Evolutionary conservation across 148 eudicot species (phyloP).

Genomic region (Fagopyrum homotropicum): DNA sequence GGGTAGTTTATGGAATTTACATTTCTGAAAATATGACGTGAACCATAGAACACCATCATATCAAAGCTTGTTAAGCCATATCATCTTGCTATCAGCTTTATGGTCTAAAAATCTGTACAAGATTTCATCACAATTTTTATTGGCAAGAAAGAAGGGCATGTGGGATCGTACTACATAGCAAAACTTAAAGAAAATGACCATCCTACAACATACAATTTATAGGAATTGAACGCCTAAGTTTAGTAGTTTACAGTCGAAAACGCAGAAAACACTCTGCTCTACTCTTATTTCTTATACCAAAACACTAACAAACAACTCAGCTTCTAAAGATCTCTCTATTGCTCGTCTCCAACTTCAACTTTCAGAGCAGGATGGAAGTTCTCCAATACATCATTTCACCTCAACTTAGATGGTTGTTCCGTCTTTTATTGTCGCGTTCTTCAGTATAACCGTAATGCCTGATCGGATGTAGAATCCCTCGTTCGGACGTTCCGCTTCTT

Average conservation of each 20-base stretch:
- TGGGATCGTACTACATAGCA: not conserved
- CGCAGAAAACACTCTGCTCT: conserved; percentile 1
- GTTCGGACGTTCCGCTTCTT: conserved; percentile 74
- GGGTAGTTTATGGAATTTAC: too few relatives aligned
- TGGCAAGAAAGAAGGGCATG: not conserved
- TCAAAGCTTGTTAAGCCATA: too few relatives aligned
- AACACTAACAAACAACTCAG: conserved; percentile 5
- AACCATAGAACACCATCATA: too few relatives aligned
- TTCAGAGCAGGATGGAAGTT: not conserved
- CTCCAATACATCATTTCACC: not conserved
- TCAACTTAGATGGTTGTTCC: conserved; percentile 49
- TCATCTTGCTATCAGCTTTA: too few relatives aligned
- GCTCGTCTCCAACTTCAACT: not conserved
- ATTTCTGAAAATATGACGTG: too few relatives aligned
- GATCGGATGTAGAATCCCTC: conserved; percentile 91
- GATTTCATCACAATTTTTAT: not conserved
- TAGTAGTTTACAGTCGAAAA: not conserved
- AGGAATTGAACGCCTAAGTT: not conserved
- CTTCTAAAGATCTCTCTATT: not conserved
- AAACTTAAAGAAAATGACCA: not conserved
- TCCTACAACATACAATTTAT: conserved; percentile 2
- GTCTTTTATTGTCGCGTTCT: conserved; percentile 80
- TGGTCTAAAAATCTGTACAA: not conserved
- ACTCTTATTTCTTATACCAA: not conserved
- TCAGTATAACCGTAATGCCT: conserved; percentile 66